Conservation (phyloP, 345 rosid genomes). For the Linum usitatissimum region DNA sequence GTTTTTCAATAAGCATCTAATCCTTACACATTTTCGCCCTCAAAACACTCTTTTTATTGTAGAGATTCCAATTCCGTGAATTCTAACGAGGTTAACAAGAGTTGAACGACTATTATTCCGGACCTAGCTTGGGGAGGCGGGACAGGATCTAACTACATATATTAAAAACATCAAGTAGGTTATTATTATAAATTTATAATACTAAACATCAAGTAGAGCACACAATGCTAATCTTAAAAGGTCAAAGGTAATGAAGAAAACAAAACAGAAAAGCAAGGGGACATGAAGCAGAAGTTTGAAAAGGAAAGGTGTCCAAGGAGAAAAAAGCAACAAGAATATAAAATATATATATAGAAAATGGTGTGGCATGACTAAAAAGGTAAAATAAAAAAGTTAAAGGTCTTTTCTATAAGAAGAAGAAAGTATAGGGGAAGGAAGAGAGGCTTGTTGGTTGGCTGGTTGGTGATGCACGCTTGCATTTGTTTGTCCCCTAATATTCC, state of each 20-base stretch:
- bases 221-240: neutral
- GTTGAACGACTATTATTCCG: too few relatives aligned
- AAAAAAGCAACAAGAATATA: too few relatives aligned
- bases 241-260: neutral
- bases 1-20: too few relatives aligned
- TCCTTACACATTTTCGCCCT: too few relatives aligned
- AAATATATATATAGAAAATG: too few relatives aligned
- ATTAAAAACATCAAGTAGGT: too few relatives aligned
- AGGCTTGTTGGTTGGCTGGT: neutral
- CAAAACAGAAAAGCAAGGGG: neutral
- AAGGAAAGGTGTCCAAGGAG: neutral
- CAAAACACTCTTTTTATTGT: too few relatives aligned
- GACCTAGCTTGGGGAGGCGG: too few relatives aligned
- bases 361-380: neutral
- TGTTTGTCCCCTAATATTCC: constrained; percentile 1
- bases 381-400: neutral
- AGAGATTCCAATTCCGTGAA: too few relatives aligned
- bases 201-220: neutral
- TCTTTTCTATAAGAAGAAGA: neutral
- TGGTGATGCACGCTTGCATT: neutral
- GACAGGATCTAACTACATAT: too few relatives aligned
- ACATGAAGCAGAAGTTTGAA: neutral
- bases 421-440: neutral
- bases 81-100: too few relatives aligned
- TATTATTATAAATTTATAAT: too few relatives aligned